Conservation (phyloP, 352 stramenopile species). For the Chrysophaeum taylorii region DNA sequence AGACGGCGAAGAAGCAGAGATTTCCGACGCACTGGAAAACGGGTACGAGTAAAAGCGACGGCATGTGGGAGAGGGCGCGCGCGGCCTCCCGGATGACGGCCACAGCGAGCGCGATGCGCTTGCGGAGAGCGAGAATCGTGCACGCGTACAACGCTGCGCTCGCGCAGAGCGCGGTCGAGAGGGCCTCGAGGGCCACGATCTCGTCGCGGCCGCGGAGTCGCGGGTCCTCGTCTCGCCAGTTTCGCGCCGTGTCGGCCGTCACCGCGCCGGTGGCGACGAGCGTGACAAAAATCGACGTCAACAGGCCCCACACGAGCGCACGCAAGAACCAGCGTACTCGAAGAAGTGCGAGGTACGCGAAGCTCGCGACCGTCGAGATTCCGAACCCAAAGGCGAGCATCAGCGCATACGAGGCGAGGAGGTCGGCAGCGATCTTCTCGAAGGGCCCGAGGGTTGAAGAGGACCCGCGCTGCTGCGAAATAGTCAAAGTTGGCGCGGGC, state of each 20-base stretch:
- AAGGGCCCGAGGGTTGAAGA: too few relatives aligned
- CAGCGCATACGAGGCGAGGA: background rate
- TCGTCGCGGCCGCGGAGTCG: background rate
- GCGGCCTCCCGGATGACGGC: slow-evolving; percentile 67
- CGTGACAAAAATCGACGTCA: background rate
- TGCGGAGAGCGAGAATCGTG: slow-evolving; percentile 57
- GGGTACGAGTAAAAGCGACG: slow-evolving; percentile 59
- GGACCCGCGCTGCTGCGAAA: background rate
- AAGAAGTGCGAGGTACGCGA: background rate
- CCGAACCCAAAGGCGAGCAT: slow-evolving; percentile 7
- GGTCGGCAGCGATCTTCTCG: too few relatives aligned
- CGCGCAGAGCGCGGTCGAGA: background rate
- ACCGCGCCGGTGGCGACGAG: background rate
- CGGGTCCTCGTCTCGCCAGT: background rate
- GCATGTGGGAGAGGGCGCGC: slow-evolving; percentile 60
- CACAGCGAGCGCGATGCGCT: slow-evolving; percentile 66
- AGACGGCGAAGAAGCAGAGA: slow-evolving; percentile 56
- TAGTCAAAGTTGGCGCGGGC: background rate
- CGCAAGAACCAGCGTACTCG: background rate
- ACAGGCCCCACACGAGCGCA: background rate
- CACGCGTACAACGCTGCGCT: slow-evolving; percentile 10
- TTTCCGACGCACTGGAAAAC: slow-evolving; percentile 37
- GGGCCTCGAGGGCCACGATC: background rate
- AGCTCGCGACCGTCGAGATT: background rate
- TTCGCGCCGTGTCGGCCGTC: background rate